Evolutionary conservation across 805 yeast species (phyloP).

Genomic region (Hanseniaspora vineae): DNA sequence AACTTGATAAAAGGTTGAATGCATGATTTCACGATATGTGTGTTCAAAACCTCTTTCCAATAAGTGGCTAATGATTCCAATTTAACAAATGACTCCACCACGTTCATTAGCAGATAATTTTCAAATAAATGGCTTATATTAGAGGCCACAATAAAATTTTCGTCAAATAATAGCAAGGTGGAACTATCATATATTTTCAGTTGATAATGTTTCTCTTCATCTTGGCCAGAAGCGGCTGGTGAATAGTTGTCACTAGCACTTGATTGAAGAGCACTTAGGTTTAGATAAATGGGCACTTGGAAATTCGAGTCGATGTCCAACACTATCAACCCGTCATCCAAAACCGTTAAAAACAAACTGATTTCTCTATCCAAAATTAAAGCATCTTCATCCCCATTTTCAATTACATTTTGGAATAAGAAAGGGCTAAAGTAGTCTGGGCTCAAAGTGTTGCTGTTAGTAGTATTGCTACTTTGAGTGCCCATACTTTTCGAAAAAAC

Average conservation of each 20-base stretch:
- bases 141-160: not conserved
- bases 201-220: not conserved
- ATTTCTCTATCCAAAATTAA: not conserved
- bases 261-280: not conserved
- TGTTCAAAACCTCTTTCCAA: not conserved
- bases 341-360: not conserved
- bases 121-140: not conserved
- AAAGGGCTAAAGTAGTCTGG: not conserved
- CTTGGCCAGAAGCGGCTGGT: no score
- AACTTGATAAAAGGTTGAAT: slow-evolving; percentile 13
- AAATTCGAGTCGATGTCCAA: not conserved
- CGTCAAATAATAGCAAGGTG: not conserved
- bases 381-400: not conserved
- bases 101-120: not conserved
- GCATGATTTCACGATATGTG: slow-evolving; percentile 5
- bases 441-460: no score
- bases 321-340: not conserved
- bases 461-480: no score
- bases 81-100: not conserved
- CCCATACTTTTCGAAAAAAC: no score
- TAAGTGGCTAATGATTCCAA: not conserved
- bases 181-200: not conserved
- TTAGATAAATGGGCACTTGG: not conserved
- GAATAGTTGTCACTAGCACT: not conserved
- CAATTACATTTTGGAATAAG: not conserved